phyloP scores from a whole-genome alignment of 768 basidiomycete species.

The Scleroderma bovista region DNA sequence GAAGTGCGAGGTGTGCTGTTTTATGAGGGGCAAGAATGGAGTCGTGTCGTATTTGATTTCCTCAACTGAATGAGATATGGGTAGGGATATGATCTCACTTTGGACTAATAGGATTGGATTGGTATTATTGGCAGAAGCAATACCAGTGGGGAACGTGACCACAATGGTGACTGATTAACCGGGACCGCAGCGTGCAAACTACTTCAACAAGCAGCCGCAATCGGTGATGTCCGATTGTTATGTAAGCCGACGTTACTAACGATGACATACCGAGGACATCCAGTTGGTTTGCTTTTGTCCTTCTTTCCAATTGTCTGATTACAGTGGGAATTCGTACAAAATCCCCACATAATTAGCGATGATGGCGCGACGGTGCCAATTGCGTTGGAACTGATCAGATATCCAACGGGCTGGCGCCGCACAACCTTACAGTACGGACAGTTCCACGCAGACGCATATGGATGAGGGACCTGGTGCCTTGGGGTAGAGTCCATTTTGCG shows the following conservation, averaged over 20 bases:
- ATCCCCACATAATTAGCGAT: background rate
- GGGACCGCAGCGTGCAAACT: too few relatives aligned
- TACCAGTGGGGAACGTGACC: background rate
- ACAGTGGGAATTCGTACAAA: background rate
- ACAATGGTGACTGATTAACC: background rate
- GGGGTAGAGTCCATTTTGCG: too few relatives aligned
- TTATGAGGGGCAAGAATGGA: conserved; percentile 76
- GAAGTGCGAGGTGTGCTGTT: conserved; percentile 80
- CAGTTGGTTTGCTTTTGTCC: too few relatives aligned
- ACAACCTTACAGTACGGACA: too few relatives aligned
- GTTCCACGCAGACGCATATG: too few relatives aligned
- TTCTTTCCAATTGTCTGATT: too few relatives aligned
- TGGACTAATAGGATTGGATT: background rate
- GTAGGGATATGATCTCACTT: background rate
- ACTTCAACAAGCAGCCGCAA: background rate
- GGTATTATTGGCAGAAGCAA: background rate
- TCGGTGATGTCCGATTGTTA: background rate
- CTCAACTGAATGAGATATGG: conserved; percentile 25
- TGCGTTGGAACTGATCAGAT: too few relatives aligned
- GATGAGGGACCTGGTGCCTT: too few relatives aligned
- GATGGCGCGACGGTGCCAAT: background rate
- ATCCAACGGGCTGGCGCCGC: too few relatives aligned
- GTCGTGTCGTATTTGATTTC: conserved; percentile 62
- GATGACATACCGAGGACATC: background rate
- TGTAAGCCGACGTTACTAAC: background rate